A percentile compares a stretch with the other conserved stretches of the same genome.
phyloP scores from a whole-genome alignment of 495 filamentous ascomycete species.

The Aspergillus homomorphus region DNA sequence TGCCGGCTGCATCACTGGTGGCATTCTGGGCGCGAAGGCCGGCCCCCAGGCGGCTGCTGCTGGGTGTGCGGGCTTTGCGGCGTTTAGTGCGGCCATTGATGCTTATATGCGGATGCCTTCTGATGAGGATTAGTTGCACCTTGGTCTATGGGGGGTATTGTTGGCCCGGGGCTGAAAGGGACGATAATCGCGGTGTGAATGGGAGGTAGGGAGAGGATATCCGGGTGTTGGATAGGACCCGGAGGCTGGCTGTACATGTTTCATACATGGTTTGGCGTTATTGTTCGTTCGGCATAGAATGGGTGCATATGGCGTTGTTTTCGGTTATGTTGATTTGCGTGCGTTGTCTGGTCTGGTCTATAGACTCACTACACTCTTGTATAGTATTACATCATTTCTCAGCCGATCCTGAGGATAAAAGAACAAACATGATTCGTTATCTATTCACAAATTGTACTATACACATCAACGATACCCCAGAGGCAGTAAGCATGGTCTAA shows the following conservation, averaged over 20 bases:
- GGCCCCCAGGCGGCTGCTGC: conserved; percentile 87
- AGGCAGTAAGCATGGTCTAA: no score
- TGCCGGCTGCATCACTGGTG: conserved; percentile 89
- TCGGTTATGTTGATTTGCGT: not conserved
- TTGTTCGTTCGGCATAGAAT: not conserved
- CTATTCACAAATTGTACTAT: conserved; percentile 17
- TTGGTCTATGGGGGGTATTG: not conserved
- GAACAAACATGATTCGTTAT: conserved; percentile 2
- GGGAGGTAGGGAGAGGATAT: no score
- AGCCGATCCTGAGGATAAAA: no score
- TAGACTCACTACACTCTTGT: not conserved
- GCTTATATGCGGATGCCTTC: conserved; percentile 72
- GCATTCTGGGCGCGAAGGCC: conserved; percentile 75
- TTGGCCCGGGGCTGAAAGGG: not conserved
- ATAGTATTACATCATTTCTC: not conserved
- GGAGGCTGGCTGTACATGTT: not conserved
- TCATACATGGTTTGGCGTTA: not conserved
- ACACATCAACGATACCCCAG: not conserved
- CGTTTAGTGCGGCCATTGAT: conserved; percentile 94
- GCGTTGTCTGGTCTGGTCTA: not conserved
- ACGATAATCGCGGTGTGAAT: not conserved
- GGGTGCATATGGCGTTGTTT: not conserved
- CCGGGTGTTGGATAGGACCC: no score
- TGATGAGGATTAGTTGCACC: conserved; percentile 20
- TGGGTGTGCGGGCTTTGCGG: conserved; percentile 92